A percentile compares a stretch with the other conserved stretches of the same genome.
These are phyloP conservation scores for Alternaria dauci DNA, from an alignment of 2,329 filamentous ascomycete species.

Conservation along the genomic window DNA sequence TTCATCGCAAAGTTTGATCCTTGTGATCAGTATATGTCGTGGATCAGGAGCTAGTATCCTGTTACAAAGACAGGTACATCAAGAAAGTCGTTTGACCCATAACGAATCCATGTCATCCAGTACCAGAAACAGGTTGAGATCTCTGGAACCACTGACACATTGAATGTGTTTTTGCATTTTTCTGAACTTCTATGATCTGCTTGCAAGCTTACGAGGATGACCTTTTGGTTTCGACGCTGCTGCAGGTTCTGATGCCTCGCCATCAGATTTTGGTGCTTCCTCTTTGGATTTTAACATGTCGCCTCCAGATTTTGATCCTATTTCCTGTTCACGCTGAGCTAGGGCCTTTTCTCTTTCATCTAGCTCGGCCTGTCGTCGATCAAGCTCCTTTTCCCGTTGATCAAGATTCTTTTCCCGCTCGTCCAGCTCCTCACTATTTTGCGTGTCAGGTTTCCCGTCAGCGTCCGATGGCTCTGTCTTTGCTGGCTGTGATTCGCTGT, in stretches of 20 bases:
- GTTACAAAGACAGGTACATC: no score
- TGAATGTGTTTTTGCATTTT: not conserved
- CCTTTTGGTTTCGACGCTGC: slow-evolving; percentile 8
- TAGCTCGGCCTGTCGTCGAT: slow-evolving; percentile 10
- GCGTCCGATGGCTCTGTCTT: not conserved
- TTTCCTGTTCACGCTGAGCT: slow-evolving; percentile 7
- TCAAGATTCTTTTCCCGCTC: slow-evolving; percentile 2
- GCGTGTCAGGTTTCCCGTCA: not conserved
- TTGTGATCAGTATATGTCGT: no score
- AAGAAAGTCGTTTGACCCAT: no score
- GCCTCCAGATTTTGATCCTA: not conserved
- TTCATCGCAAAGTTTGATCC: no score
- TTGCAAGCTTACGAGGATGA: slow-evolving; percentile 24
- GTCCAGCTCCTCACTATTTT: not conserved
- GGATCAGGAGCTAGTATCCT: no score
- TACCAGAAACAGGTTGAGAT: not conserved
- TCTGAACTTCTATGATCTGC: not conserved
- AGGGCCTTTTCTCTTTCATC: slow-evolving; percentile 10
- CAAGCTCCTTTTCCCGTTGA: slow-evolving; percentile 4
- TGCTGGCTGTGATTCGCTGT: not conserved
- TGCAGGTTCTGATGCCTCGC: not conserved
- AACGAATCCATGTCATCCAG: not conserved
- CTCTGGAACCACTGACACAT: not conserved
- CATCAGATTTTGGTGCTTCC: not conserved
- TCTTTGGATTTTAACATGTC: not conserved